phyloP scores from a whole-genome alignment of 202 grass and related monocot genomes.

The Panicum hallii region DNA sequence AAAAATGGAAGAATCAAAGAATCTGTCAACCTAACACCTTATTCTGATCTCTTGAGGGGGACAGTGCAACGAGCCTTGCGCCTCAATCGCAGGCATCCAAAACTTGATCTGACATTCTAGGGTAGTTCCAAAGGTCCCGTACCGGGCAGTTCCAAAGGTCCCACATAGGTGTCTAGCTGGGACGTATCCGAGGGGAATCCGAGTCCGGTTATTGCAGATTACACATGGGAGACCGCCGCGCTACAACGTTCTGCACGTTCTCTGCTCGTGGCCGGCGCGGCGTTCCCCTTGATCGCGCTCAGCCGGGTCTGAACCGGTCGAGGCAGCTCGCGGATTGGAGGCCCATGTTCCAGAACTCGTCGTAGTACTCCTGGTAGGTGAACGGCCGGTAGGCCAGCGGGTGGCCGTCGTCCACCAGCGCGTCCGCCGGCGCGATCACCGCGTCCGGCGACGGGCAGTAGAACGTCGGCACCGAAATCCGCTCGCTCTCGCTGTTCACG shows the following conservation, averaged over 20 bases:
- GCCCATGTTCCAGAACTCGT: slow-evolving; percentile 79
- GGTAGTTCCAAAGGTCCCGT: too few relatives aligned
- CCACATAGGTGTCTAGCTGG: background rate
- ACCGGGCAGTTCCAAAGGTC: background rate
- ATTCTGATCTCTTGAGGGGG: background rate
- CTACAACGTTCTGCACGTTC: background rate
- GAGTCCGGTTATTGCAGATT: background rate
- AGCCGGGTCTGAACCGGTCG: slow-evolving; percentile 59
- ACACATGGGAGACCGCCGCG: background rate
- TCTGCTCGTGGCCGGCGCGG: background rate
- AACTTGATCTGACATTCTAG: background rate
- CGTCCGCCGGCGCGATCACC: slow-evolving; percentile 59
- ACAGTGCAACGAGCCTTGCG: background rate
- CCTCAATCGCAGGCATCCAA: background rate
- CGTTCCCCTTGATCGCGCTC: background rate
- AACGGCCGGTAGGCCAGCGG: slow-evolving; percentile 65
- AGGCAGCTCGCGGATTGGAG: slow-evolving; percentile 73
- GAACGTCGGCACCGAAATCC: slow-evolving; percentile 92
- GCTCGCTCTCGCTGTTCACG: slow-evolving; percentile 77
- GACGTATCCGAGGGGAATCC: background rate
- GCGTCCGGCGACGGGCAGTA: slow-evolving; percentile 80
- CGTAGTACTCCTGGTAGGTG: slow-evolving; percentile 79
- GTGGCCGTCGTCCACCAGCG: slow-evolving; percentile 57
- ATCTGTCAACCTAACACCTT: background rate
- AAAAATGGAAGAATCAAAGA: background rate